Conservation (phyloP, 352 stramenopile genomes). For the Stramenopiles sp. region DNA sequence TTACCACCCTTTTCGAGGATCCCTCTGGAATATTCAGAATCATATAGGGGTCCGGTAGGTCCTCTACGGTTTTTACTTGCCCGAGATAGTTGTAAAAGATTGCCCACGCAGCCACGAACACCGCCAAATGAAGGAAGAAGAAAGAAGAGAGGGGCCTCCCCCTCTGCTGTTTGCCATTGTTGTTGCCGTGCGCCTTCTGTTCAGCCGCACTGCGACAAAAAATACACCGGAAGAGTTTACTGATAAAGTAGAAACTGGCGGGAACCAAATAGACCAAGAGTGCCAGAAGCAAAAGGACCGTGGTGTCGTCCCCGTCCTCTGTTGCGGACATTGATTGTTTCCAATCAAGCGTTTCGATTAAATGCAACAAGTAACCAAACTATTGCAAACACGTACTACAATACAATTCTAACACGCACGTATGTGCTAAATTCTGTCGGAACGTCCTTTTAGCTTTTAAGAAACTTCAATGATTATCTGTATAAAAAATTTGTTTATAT, state of each 20-base stretch:
- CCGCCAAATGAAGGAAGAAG: neutral
- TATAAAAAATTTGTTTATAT: no score
- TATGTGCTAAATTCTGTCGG: no score
- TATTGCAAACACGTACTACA: no score
- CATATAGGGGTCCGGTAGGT: neutral
- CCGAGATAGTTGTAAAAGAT: neutral
- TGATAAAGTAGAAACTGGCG: neutral
- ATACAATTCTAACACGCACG: no score
- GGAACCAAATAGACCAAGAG: neutral
- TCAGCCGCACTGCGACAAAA: neutral
- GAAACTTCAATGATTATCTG: no score
- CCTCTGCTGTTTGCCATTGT: neutral
- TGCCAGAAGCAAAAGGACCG: neutral
- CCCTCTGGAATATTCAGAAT: neutral
- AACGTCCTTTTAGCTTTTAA: no score
- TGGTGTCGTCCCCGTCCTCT: neutral
- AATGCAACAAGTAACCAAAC: no score
- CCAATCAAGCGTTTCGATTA: no score
- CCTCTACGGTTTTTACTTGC: neutral
- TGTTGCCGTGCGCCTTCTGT: neutral
- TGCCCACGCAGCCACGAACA: neutral
- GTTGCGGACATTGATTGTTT: no score
- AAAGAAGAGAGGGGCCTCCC: neutral
- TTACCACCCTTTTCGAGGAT: conserved; percentile 8
- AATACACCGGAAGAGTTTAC: neutral